Evolutionary conservation across 108 stramenopile species (phyloP).

Genomic region (Epithemia pelagica): DNA sequence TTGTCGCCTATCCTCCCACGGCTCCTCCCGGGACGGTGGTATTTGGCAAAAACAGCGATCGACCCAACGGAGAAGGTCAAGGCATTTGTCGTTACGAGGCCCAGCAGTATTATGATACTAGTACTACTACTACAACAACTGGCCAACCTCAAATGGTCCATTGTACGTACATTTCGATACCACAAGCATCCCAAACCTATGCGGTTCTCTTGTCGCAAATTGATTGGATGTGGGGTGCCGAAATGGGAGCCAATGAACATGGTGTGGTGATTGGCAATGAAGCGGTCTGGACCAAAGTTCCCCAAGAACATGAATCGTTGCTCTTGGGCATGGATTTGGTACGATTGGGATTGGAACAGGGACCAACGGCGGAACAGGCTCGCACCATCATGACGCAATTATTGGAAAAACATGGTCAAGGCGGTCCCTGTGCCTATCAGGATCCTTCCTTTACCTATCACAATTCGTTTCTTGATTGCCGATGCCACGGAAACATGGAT

Average conservation of each 20-base stretch:
- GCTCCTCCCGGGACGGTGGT: conserved; percentile 15
- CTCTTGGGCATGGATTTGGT: conserved; percentile 57
- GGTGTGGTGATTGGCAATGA: conserved; percentile 57
- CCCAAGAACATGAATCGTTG: conserved; percentile 8
- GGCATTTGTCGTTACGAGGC: conserved; percentile 24
- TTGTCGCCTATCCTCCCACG: conserved; percentile 28
- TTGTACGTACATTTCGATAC: conserved; percentile 48
- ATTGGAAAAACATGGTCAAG: conserved; percentile 48
- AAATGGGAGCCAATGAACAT: conserved; percentile 48
- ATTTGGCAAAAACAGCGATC: conserved; percentile 61
- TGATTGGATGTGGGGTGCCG: conserved; percentile 57
- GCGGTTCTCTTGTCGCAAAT: conserved; percentile 43
- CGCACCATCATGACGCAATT: conserved; percentile 33
- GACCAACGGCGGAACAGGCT: conserved; percentile 27
- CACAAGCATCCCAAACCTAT: conserved; percentile 33
- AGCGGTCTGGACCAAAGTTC: conserved; percentile 33
- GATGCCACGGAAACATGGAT: conserved; percentile 45
- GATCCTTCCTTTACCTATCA: conserved; percentile 44
- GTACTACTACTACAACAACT: background rate
- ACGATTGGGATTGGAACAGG: conserved; percentile 45
- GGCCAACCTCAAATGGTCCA: conserved; percentile 8
- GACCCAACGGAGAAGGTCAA: conserved; percentile 45
- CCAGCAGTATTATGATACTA: background rate
- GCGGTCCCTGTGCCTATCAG: conserved; percentile 54
- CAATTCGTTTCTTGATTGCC: conserved; percentile 50